Evolutionary conservation across 2,329 filamentous ascomycete species (phyloP), one percentile per base, ranked within the genome.

Genomic region (Aureobasidium pullulans): DNA sequence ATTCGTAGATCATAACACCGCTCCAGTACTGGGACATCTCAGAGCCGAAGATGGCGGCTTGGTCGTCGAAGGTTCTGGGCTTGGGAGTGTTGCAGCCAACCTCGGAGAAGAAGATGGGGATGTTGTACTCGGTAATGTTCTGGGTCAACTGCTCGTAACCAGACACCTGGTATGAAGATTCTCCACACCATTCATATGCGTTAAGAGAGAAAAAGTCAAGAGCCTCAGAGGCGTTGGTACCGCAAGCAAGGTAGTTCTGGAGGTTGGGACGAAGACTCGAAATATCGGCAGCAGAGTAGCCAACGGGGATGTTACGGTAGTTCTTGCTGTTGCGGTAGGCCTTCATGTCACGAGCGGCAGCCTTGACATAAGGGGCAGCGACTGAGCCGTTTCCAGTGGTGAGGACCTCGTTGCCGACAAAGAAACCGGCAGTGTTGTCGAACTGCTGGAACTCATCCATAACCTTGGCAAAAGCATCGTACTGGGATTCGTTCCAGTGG

Each of bases 71-170:
- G 1, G 79, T 75, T 44, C 87, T 81, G 0, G 86, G 84, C 1
- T 75, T 74, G 1, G 79, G 78, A 6, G 76, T 79, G 70, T 89
- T 92, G 80, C 90, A 96, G 61, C 90, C 90, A 3, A 89, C 94
- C 74, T 96, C 90, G 36, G 89, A 92, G 75, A 96, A 90, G 79
- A 91, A 92, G 67, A 94, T 90, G 19, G 89, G 90, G n/a, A 95
- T 84, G 48, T 85, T 86, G 72, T 90, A 92, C 66, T 83, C 73
- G 39, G 81, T 80, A 6, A 88, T 85, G 64, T 87, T 84, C 57
- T 78, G 72, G 70, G 90, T 81, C 31, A 95, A 82, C 63, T 78
- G 77, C 48, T 77, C 69, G 74, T 96, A 96, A 60, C 89, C 90
- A 2, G 90, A 85, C 16, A 69, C 76, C 29, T 76, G 64, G 73